Base-by-base conservation (phyloP, 805 yeast species). In the Brettanomyces custersianus region DNA sequence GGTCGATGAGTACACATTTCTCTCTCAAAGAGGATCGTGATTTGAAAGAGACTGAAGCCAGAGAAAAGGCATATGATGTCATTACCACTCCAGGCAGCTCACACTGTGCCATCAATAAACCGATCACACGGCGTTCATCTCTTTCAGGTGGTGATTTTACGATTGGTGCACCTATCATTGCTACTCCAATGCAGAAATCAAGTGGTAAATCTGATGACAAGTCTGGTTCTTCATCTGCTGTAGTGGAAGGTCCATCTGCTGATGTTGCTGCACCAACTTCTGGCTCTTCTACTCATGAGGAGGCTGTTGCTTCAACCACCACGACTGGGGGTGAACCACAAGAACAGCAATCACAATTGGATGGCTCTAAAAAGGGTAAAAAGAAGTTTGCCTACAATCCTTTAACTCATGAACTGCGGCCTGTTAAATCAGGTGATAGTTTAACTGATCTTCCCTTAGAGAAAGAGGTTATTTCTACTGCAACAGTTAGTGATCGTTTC, bases 11-110 rank as follows among this genome's bases (percentile, higher is more conserved):
- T 20, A 70, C 83, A 7, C 80, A 78, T 51, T 79, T 65, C 48
- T 74, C 84, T 1, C 65, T 77, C 34, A 70, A 74, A 5, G 86
- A 81, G 46, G 88, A 80, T 44, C 67, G 66, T 47, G 62, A 66
- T 47, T 63, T 80, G 46, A 70, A 68, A 47, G 86, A 77, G 35
- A 77, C 78, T 40, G 85, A 79, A 43, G 75, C 82, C 46, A 80
- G 80, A 48, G 52, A 74, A 25, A 65, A 68, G 40, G 83, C 86
- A 0, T 62, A 76, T 41, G 72, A 71, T 40, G 64, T 71, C 24
- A 54, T 72, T 27, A 47, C 53, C 3, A 47, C 60, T 11, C 54
- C 59, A 7, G 48, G 45, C 32, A 40, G 40, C 12, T 48, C 59
- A 15, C 41, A 53, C 25, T 45, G n/a, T n/a, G n/a, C n/a, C n/a